A percentile compares a stretch with the other conserved stretches of the same genome.
phyloP scores from a whole-genome alignment of 345 rosid genomes.

The Bruguiera parviflora region DNA sequence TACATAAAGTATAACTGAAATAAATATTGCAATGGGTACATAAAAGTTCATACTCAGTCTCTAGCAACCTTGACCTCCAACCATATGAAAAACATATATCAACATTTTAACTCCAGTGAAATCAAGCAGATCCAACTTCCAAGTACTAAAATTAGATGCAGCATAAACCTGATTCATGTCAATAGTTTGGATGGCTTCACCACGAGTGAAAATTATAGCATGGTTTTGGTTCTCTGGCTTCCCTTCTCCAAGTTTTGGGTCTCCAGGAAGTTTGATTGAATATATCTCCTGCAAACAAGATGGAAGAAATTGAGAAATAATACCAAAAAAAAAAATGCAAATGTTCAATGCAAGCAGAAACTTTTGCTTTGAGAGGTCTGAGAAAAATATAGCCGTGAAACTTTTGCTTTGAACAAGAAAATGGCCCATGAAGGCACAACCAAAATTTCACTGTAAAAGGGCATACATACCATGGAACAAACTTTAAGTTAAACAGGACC shows the following conservation, averaged over 20 bases:
- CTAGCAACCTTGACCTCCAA: no score
- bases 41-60: no score
- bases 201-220: constrained; percentile 91
- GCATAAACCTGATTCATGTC: constrained; percentile 93
- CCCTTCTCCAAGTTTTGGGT: constrained; percentile 98
- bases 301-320: constrained; percentile 4
- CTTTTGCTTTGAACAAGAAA: not conserved
- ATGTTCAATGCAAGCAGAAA: no score
- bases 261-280: constrained; percentile 94
- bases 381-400: no score
- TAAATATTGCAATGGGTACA: no score
- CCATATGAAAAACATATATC: no score
- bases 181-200: constrained; percentile 95
- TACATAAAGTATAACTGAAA: no score
- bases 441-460: not conserved
- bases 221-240: constrained; percentile 99
- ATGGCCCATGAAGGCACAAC: not conserved
- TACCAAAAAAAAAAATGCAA: not conserved
- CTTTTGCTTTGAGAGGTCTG: no score
- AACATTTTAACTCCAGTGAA: no score
- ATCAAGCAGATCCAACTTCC: no score
- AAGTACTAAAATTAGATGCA: no score
- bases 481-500: constrained; percentile 3
- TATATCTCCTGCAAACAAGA: constrained; percentile 61
- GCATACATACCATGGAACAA: not conserved